Evolutionary conservation across 352 stramenopile species (phyloP).

Genomic region (Phytophthora macrochlamydospora): DNA sequence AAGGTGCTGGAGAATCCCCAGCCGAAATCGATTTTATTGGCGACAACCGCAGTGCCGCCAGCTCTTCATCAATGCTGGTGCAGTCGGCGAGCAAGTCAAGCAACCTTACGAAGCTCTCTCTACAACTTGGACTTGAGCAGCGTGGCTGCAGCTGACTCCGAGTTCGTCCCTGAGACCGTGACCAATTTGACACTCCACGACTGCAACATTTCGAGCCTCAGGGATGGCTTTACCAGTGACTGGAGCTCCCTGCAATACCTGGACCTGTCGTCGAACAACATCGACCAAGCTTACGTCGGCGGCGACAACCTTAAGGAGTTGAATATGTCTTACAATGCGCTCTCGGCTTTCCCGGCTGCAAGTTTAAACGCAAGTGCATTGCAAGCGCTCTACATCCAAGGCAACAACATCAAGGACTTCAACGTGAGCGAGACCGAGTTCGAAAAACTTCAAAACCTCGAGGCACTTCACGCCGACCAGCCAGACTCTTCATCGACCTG

Average conservation of each 20-base stretch:
- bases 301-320: slow-evolving; percentile 25
- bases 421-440: slow-evolving; percentile 43
- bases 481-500: slow-evolving; percentile 28
- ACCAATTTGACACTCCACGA: slow-evolving; percentile 47
- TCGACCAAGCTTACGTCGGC: slow-evolving; percentile 34
- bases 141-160: slow-evolving; percentile 21
- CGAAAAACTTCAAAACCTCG: slow-evolving; percentile 30
- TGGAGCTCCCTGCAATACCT: slow-evolving; percentile 37
- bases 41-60: slow-evolving; percentile 29
- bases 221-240: slow-evolving; percentile 32
- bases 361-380: slow-evolving; percentile 33
- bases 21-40: slow-evolving; percentile 31
- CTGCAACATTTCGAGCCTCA: slow-evolving; percentile 51
- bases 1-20: slow-evolving; percentile 16
- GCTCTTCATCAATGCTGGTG: slow-evolving; percentile 27
- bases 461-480: slow-evolving; percentile 37
- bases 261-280: slow-evolving; percentile 44
- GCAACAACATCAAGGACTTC: slow-evolving; percentile 42
- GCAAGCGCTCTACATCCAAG: slow-evolving; percentile 37
- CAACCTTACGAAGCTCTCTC: slow-evolving; percentile 37
- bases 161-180: slow-evolving; percentile 40
- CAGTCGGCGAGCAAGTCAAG: slow-evolving; percentile 25
- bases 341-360: slow-evolving; percentile 29
- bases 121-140: slow-evolving; percentile 40
- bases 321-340: slow-evolving; percentile 49